Percentiles rank a stretch among this genome's conserved stretches.
Evolutionary conservation across 2,329 filamentous ascomycete species (phyloP).

Genomic region (Cercospora sesami): DNA sequence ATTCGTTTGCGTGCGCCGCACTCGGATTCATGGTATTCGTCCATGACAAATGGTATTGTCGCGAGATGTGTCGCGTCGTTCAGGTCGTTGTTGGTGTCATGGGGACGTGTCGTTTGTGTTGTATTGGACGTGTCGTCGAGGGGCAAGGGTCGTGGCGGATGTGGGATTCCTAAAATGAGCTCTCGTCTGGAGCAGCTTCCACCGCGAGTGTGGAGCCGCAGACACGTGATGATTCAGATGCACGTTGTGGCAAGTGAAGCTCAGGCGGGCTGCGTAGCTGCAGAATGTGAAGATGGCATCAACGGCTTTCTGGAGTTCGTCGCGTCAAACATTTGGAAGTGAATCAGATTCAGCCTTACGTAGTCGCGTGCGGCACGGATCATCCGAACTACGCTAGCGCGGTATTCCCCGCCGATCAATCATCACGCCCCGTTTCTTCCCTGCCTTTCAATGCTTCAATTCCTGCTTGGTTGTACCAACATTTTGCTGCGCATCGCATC

Average conservation of each 20-base stretch:
- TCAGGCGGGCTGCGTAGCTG: background rate
- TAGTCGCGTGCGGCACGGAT: background rate
- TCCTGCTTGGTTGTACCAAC: background rate
- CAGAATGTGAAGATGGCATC: background rate
- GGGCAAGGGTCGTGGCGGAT: slow-evolving; percentile 4
- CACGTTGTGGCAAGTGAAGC: background rate
- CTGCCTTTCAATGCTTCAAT: background rate
- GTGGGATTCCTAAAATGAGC: slow-evolving; percentile 1
- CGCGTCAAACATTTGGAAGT: background rate
- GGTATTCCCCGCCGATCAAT: background rate
- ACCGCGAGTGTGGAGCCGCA: background rate
- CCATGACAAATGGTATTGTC: slow-evolving; percentile 21
- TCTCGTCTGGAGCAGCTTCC: background rate
- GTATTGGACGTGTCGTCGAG: slow-evolving; percentile 6
- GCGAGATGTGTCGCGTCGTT: background rate
- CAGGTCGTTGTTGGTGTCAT: background rate
- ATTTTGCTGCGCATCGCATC: background rate
- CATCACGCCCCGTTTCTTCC: background rate
- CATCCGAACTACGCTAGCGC: background rate
- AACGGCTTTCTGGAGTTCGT: background rate
- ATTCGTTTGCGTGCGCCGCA: slow-evolving; percentile 30
- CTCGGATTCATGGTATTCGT: slow-evolving; percentile 19
- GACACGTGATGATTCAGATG: background rate
- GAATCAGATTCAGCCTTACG: background rate
- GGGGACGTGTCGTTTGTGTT: slow-evolving; percentile 3